Conservation (phyloP, 768 basidiomycete genomes). For the Russula foetens region DNA sequence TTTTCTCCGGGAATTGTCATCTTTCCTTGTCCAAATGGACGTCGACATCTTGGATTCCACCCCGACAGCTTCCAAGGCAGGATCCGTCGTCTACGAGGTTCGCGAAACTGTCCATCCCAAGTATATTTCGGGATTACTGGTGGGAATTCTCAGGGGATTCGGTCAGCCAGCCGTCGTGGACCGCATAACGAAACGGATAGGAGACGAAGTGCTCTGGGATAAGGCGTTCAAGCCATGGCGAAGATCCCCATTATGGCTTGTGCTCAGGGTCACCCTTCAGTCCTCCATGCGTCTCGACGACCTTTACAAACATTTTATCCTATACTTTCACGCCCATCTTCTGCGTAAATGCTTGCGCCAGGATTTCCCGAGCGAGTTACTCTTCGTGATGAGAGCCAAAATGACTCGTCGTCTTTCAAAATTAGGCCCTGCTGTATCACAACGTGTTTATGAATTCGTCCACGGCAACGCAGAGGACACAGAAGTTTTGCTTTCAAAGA, state of each 20-base stretch:
- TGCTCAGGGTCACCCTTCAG: constrained; percentile 25
- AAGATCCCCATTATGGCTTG: too few relatives aligned
- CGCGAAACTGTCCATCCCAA: too few relatives aligned
- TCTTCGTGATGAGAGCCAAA: too few relatives aligned
- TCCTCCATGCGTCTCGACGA: constrained; percentile 16
- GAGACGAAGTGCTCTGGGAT: too few relatives aligned
- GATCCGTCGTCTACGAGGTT: too few relatives aligned
- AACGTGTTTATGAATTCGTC: neutral
- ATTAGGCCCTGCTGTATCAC: neutral
- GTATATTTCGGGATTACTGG: too few relatives aligned
- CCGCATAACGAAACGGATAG: too few relatives aligned
- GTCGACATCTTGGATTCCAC: constrained; percentile 30
- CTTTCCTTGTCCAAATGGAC: constrained; percentile 32
- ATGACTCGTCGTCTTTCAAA: neutral
- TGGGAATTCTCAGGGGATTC: too few relatives aligned
- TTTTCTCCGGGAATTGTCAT: constrained; percentile 30
- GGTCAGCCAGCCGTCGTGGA: too few relatives aligned
- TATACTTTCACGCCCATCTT: neutral
- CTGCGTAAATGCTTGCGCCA: too few relatives aligned
- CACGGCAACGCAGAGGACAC: neutral
- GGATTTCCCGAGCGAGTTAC: neutral
- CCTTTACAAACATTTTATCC: neutral
- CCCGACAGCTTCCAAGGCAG: too few relatives aligned
- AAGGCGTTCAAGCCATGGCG: too few relatives aligned
- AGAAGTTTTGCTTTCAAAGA: neutral